These are phyloP conservation scores for Nicotiana tabacum DNA, from an alignment of 257 asterid species.

Conservation along the genomic window DNA sequence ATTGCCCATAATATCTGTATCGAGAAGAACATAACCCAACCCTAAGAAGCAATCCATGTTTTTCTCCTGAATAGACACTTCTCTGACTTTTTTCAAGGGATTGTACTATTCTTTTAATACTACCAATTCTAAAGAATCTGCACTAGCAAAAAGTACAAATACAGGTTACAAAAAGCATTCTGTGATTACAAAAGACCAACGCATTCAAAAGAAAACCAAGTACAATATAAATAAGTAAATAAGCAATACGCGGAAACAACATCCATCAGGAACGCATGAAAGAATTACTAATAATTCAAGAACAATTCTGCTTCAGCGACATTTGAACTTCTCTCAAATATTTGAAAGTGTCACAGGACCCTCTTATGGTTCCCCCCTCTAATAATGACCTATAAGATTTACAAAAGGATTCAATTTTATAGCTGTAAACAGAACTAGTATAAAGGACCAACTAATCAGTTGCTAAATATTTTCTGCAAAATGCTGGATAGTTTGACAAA, in stretches of 20 bases:
- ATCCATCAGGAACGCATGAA: neutral
- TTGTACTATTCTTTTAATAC: slow-evolving; percentile 32
- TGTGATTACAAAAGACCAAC: neutral
- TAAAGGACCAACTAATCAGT: neutral
- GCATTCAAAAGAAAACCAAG: neutral
- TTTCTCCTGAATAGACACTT: slow-evolving; percentile 17
- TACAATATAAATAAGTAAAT: neutral
- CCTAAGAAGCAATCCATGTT: slow-evolving; percentile 32
- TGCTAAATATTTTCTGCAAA: neutral
- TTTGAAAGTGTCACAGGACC: neutral
- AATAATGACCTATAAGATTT: neutral
- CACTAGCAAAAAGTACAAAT: neutral
- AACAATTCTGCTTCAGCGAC: neutral
- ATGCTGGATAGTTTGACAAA: neutral
- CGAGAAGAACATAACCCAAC: slow-evolving; percentile 28
- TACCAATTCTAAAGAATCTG: slow-evolving; percentile 51
- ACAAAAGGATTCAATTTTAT: neutral
- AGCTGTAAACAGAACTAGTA: neutral
- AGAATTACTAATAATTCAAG: neutral
- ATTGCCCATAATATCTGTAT: slow-evolving; percentile 35
- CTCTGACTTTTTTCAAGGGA: slow-evolving; percentile 19
- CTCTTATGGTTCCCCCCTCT: neutral
- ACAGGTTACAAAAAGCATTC: neutral
- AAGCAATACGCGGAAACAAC: neutral
- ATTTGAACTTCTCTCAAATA: neutral